Evolutionary conservation across 2,329 filamentous ascomycete species (phyloP).

Genomic region (Aspergillaceae sp.): DNA sequence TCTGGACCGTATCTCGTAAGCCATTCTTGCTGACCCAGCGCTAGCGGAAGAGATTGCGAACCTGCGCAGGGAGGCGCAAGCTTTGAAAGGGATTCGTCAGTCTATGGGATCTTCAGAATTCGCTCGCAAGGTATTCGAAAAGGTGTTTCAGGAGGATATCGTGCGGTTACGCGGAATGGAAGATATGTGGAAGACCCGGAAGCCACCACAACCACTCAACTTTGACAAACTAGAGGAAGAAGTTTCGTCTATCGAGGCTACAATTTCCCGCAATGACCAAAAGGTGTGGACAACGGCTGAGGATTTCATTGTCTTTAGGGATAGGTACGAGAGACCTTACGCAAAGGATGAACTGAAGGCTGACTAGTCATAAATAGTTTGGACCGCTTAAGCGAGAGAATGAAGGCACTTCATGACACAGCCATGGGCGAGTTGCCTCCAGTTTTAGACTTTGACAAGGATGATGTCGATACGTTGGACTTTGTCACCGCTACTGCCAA

Average conservation of each 20-base stretch:
- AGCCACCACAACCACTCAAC: conserved; percentile 62
- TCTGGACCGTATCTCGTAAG: background rate
- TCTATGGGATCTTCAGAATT: conserved; percentile 74
- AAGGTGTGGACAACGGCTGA: conserved; percentile 72
- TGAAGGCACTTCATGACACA: conserved; percentile 55
- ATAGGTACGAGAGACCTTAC: conserved; percentile 46
- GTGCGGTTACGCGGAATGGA: conserved; percentile 74
- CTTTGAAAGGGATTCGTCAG: conserved; percentile 71
- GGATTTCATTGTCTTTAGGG: conserved; percentile 76
- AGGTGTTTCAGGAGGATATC: conserved; percentile 83
- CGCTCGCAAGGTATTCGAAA: conserved; percentile 73
- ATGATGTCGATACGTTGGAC: conserved; percentile 88
- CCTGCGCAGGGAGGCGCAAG: conserved; percentile 71
- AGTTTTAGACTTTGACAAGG: conserved; percentile 86
- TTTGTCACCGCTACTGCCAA: conserved; percentile 90
- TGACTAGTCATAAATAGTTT: conserved; percentile 43
- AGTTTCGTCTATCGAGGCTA: conserved; percentile 43
- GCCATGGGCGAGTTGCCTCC: conserved; percentile 39
- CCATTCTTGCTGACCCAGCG: conserved; percentile 11
- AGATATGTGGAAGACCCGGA: conserved; percentile 89
- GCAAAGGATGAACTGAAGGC: background rate
- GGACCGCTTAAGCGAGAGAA: conserved; percentile 63
- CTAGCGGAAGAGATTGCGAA: conserved; percentile 74
- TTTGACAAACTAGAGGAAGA: conserved; percentile 55
- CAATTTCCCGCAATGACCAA: conserved; percentile 60